Percentiles rank a stretch among this genome's conserved stretches.
These are phyloP conservation scores for Trichophyton benhamiae DNA, from an alignment of 2,329 filamentous ascomycete genomes.

Conservation along the genomic window DNA sequence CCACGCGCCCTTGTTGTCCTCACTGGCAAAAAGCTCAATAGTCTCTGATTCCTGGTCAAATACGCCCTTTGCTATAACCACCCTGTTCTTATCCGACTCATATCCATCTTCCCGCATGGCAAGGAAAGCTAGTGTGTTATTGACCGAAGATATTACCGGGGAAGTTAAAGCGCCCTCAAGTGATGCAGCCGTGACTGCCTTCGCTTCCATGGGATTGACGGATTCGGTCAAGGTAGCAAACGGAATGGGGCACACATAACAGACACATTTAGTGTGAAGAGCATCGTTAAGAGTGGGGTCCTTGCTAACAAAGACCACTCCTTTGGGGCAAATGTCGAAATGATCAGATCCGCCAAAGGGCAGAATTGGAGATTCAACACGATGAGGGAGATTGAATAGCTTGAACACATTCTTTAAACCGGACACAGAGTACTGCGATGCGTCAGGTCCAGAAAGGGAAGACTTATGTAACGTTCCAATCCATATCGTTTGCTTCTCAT, in stretches of 20 bases:
- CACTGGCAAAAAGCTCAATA: slow-evolving; percentile 28
- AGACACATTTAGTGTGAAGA: slow-evolving; percentile 35
- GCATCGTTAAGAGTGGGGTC: slow-evolving; percentile 35
- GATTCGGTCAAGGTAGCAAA: slow-evolving; percentile 26
- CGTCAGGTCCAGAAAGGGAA: slow-evolving; percentile 19
- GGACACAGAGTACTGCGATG: slow-evolving; percentile 26
- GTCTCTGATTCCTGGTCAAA: slow-evolving; percentile 19
- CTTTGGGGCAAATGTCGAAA: slow-evolving; percentile 36
- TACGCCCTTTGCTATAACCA: slow-evolving; percentile 28
- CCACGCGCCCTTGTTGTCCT: slow-evolving; percentile 31
- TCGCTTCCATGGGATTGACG: slow-evolving; percentile 23
- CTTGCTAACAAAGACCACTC: slow-evolving; percentile 37
- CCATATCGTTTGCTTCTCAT: slow-evolving; percentile 40
- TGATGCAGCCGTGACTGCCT: slow-evolving; percentile 13
- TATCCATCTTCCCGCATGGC: slow-evolving; percentile 36
- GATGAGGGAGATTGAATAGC: slow-evolving; percentile 28
- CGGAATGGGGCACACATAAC: slow-evolving; percentile 35
- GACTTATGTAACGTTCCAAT: slow-evolving; percentile 36
- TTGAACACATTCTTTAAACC: slow-evolving; percentile 27
- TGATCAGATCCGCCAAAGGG: slow-evolving; percentile 36
- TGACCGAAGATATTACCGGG: slow-evolving; percentile 35
- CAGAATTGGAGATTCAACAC: slow-evolving; percentile 36
- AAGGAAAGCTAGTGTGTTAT: slow-evolving; percentile 32
- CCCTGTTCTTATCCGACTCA: slow-evolving; percentile 37
- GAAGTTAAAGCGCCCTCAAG: slow-evolving; percentile 35